Conservation (phyloP, 768 basidiomycete genomes). For the Suillus ampliporus region DNA sequence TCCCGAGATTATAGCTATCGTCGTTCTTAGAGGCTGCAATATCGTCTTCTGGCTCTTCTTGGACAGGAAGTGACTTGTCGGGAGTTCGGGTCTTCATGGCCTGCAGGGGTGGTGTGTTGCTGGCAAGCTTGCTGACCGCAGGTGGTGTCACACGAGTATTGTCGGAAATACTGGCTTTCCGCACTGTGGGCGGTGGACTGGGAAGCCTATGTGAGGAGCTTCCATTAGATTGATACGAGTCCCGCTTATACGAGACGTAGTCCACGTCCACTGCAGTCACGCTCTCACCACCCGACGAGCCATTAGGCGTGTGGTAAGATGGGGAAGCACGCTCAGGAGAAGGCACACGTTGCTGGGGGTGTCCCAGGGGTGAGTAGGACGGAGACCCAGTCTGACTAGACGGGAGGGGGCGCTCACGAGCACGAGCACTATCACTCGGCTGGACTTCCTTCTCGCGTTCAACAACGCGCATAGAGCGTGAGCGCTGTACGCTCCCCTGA, state of each 20-base stretch:
- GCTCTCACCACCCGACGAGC: slow-evolving; percentile 53
- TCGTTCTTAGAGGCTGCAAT: slow-evolving; percentile 43
- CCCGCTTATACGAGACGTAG: slow-evolving; percentile 53
- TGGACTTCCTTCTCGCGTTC: slow-evolving; percentile 51
- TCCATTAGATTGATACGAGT: slow-evolving; percentile 43
- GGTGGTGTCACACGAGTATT: slow-evolving; percentile 41
- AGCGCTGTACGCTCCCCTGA: slow-evolving; percentile 36
- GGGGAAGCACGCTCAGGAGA: slow-evolving; percentile 62
- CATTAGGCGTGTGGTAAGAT: slow-evolving; percentile 52
- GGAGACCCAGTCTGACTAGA: slow-evolving; percentile 41
- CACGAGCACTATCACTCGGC: slow-evolving; percentile 30
- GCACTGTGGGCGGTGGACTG: slow-evolving; percentile 33
- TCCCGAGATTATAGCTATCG: slow-evolving; percentile 47
- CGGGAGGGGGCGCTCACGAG: slow-evolving; percentile 35
- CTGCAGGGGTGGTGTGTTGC: slow-evolving; percentile 63
- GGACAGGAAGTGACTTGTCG: slow-evolving; percentile 76
- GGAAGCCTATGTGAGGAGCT: slow-evolving; percentile 31
- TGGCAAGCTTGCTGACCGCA: slow-evolving; percentile 43
- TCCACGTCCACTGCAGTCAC: slow-evolving; percentile 40
- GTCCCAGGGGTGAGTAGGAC: slow-evolving; percentile 49
- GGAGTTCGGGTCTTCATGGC: slow-evolving; percentile 60
- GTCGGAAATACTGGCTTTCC: slow-evolving; percentile 29
- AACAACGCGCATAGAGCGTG: slow-evolving; percentile 42
- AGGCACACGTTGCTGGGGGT: slow-evolving; percentile 46
- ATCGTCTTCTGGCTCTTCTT: slow-evolving; percentile 79